These are phyloP conservation scores for Anacardium occidentale DNA, from an alignment of 345 rosid species.

Conservation along the genomic window DNA sequence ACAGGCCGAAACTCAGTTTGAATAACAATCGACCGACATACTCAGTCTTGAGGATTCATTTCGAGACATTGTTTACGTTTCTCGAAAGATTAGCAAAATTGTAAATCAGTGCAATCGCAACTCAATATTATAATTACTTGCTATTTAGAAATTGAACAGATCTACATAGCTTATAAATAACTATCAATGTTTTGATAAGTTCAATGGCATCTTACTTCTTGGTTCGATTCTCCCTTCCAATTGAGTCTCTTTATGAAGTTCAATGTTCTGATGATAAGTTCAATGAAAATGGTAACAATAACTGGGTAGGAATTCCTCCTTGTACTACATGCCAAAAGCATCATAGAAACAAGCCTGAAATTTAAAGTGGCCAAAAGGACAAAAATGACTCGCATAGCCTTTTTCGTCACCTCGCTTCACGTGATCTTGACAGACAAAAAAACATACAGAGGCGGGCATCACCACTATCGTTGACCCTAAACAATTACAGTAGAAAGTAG, in stretches of 20 bases:
- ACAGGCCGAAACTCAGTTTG: too few relatives aligned
- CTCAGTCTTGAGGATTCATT: slow-evolving; percentile 35
- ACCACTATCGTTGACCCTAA: slow-evolving; percentile 10
- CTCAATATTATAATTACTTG: neutral
- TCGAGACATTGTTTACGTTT: neutral
- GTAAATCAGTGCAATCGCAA: slow-evolving; percentile 4
- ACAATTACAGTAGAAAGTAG: slow-evolving; percentile 24
- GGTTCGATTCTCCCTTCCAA: neutral
- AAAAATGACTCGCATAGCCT: slow-evolving; percentile 21
- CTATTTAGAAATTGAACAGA: neutral
- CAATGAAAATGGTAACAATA: slow-evolving; percentile 3
- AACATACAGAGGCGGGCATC: slow-evolving; percentile 10
- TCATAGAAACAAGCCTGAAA: slow-evolving; percentile 24
- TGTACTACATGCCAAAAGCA: slow-evolving; percentile 11
- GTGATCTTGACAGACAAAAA: slow-evolving; percentile 30
- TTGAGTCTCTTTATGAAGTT: too few relatives aligned
- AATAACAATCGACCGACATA: slow-evolving; percentile 44
- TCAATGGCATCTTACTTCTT: neutral
- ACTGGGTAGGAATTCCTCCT: neutral
- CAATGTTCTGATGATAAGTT: too few relatives aligned
- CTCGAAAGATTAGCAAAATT: neutral
- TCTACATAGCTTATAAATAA: neutral
- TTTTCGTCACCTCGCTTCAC: slow-evolving; percentile 43
- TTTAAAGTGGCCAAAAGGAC: slow-evolving; percentile 33
- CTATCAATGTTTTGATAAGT: neutral